Evolutionary conservation across 768 basidiomycete species (phyloP), one percentile per base, ranked within the genome.

Genomic region (Artomyces pyxidatus): DNA sequence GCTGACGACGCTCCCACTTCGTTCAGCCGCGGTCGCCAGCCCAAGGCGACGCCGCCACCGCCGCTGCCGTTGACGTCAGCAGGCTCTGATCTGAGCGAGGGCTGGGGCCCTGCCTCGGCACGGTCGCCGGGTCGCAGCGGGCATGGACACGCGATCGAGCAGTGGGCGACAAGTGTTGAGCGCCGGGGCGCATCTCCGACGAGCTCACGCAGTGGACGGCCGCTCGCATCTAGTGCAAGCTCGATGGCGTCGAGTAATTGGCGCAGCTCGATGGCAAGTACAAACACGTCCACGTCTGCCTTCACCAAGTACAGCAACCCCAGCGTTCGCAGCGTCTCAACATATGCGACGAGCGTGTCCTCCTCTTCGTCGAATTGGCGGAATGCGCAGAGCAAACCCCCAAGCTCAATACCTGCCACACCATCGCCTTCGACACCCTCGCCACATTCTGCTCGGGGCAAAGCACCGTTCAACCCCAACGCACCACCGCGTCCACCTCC

Each of bases 331-430:
- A 88, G 86, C 55, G 72, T 89, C 37, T 85, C 85, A 19, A 90
- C 89, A 4, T 78, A 78, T 48, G 88, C 88, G 38, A 92, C 89
- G 14, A 87, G 85, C 56, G 77, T 87, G 6, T 87, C 85, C 27
- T 76, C 78, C 21, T 88, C 85, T 55, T 78, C 86, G 6, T 85
- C 85, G 22, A 87, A 84, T 64, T 88, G 87, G 84, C 78, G 85
- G 45, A 59, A 76, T 75, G 49, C 46, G 12, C 49, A 48, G 10
- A 17, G 37, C 30, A 46, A 37, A 12, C 41, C 51, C 3, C 10
- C 40, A 11, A 37, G 40, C 12, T 40, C 47, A 3, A n/a, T n/a
- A n/a, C 49, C 49, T 9, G 28, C 37, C 4, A 39, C 47, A 1
- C 56, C n/a, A n/a, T 12, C 40, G 14, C 40, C 45, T 16, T 40